Evolutionary conservation across 1,284 basidiomycete genomes (phyloP).

Genomic region (Cerrena zonata): DNA sequence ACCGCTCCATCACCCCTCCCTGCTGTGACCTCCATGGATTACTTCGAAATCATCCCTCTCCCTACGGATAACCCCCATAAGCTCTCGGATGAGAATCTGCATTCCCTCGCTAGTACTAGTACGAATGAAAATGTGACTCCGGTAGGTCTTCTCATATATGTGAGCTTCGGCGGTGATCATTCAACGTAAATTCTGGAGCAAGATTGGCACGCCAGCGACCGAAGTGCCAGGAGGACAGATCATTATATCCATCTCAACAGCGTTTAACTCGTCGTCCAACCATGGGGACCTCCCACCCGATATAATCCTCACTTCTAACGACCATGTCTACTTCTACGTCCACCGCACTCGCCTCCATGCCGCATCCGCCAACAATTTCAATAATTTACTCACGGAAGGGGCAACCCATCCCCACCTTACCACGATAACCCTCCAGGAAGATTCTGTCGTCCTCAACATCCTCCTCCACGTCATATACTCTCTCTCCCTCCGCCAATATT

Average conservation of each 20-base stretch:
- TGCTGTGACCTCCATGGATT: background rate
- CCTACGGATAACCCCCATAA: no score
- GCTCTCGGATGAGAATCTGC: no score
- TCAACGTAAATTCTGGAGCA: no score
- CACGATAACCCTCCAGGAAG: slow-evolving; percentile 19
- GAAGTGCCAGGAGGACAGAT: background rate
- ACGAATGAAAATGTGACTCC: no score
- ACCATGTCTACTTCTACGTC: slow-evolving; percentile 55
- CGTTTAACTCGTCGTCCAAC: background rate
- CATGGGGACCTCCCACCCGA: slow-evolving; percentile 37
- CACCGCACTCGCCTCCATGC: slow-evolving; percentile 22
- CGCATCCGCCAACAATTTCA: slow-evolving; percentile 21
- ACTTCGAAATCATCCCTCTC: background rate
- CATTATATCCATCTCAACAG: background rate
- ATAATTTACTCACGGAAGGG: background rate
- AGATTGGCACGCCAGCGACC: background rate
- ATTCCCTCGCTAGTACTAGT: no score
- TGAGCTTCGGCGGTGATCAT: no score
- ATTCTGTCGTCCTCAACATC: slow-evolving; percentile 25
- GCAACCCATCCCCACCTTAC: slow-evolving; percentile 2
- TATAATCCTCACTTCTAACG: slow-evolving; percentile 53
- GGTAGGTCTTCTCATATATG: no score
- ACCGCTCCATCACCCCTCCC: background rate
- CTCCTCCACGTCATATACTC: slow-evolving; percentile 25
- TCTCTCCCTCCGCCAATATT: slow-evolving; percentile 19